A percentile compares a stretch with the other conserved stretches of the same genome.
Conservation (phyloP, 1,139 yeast species). For the Zygoascus sp. region DNA sequence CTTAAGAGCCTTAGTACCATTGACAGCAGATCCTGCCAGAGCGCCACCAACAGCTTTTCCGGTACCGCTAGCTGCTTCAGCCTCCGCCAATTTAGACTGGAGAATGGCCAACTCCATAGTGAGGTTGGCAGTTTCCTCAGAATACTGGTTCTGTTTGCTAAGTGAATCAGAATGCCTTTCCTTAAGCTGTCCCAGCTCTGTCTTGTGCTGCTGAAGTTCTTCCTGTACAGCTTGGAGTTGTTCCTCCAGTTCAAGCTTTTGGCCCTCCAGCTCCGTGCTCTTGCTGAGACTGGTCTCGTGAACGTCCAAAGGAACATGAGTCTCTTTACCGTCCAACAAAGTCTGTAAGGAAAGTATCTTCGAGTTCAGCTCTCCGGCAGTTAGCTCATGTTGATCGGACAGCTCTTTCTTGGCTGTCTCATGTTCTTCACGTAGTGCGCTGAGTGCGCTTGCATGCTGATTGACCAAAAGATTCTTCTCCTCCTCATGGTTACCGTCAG, state of each 20-base stretch:
- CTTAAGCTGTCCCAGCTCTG: conserved; percentile 11
- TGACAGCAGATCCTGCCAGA: conserved; percentile 6
- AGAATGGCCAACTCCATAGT: conserved; percentile 20
- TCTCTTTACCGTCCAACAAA: neutral
- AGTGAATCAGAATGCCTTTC: conserved; percentile 19
- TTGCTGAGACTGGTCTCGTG: conserved; percentile 4
- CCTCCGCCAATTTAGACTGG: conserved; percentile 19
- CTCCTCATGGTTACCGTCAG: conserved; percentile 3
- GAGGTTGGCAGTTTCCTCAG: conserved; percentile 21
- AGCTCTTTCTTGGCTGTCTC: conserved; percentile 2
- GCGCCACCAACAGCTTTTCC: conserved; percentile 3
- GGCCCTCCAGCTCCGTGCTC: conserved; percentile 6
- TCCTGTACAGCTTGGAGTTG: conserved; percentile 11
- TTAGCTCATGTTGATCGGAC: neutral
- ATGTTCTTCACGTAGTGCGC: conserved; percentile 3
- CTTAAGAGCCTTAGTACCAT: neutral
- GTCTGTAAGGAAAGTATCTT: neutral
- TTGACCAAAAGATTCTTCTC: conserved; percentile 4
- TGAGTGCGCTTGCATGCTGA: conserved; percentile 1
- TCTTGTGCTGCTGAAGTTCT: conserved; percentile 13
- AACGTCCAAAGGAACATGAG: neutral
- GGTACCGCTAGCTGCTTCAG: neutral
- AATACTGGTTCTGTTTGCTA: conserved; percentile 21
- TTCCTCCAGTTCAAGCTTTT: conserved; percentile 10
- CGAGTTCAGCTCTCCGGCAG: neutral